Evolutionary conservation across 192 early-diverging fungal species (phyloP).

Genomic region (Rhizoclosmatium globosum): DNA sequence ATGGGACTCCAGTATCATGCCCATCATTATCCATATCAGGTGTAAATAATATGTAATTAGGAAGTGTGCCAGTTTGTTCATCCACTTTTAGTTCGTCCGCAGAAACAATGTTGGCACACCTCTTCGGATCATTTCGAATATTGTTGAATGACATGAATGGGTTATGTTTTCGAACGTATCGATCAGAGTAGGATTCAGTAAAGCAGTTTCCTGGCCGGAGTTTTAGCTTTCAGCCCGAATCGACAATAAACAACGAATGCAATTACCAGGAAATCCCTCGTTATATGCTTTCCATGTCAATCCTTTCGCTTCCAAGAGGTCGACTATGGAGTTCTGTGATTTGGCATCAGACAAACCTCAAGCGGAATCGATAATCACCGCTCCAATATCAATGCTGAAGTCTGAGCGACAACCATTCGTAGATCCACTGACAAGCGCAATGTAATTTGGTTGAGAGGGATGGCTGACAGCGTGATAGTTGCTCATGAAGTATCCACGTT

Average conservation of each 20-base stretch:
- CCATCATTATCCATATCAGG: slow-evolving; percentile 60
- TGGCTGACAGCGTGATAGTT: slow-evolving; percentile 11
- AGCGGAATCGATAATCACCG: too few species aligned
- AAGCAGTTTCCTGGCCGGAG: slow-evolving; percentile 35
- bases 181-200: background rate
- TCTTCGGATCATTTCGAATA: slow-evolving; percentile 47
- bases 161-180: slow-evolving; percentile 47
- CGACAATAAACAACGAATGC: slow-evolving; percentile 6
- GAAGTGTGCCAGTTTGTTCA: slow-evolving; percentile 50
- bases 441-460: slow-evolving; percentile 65
- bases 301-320: slow-evolving; percentile 38
- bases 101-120: slow-evolving; percentile 66
- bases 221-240: too few species aligned
- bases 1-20: slow-evolving; percentile 60
- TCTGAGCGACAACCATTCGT: background rate
- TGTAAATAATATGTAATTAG: slow-evolving; percentile 61
- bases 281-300: slow-evolving; percentile 40
- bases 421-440: slow-evolving; percentile 55
- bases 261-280: slow-evolving; percentile 31
- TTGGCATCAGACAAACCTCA: background rate
- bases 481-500: slow-evolving; percentile 23
- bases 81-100: slow-evolving; percentile 59
- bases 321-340: slow-evolving; percentile 21
- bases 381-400: background rate
- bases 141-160: slow-evolving; percentile 52